Evolutionary conservation across 1,284 basidiomycete species (phyloP).

Genomic region (Butyriboletus appendiculatus): DNA sequence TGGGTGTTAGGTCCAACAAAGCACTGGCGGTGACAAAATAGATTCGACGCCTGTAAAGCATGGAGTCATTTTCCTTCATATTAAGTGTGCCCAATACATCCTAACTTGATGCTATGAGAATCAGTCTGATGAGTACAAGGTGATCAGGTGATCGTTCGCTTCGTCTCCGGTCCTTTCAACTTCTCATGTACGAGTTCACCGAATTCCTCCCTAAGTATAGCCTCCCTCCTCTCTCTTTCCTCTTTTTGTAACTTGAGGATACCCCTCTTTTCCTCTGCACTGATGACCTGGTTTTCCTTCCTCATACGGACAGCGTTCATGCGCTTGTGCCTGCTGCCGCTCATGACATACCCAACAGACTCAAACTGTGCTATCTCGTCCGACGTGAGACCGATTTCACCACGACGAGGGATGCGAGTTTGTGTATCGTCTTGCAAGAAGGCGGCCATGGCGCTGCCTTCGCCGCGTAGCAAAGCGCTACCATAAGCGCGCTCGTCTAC

Average conservation of each 20-base stretch:
- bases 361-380: slow-evolving; percentile 89
- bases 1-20: background rate
- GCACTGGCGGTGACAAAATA: background rate
- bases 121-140: background rate
- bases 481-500: slow-evolving; percentile 82
- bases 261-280: slow-evolving; percentile 94
- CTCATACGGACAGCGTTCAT: slow-evolving; percentile 99
- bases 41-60: background rate
- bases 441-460: slow-evolving; percentile 96
- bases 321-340: slow-evolving; percentile 86
- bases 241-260: slow-evolving; percentile 93
- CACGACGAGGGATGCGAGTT: slow-evolving; percentile 93
- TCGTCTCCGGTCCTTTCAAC: slow-evolving; percentile 48
- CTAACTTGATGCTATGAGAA: background rate
- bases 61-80: background rate
- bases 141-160: slow-evolving; percentile 11
- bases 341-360: slow-evolving; percentile 96
- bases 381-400: slow-evolving; percentile 93
- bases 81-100: background rate
- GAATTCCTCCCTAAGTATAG: slow-evolving; percentile 79
- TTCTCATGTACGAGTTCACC: slow-evolving; percentile 76
- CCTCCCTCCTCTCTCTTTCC: slow-evolving; percentile 88
- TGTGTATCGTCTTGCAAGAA: slow-evolving; percentile 89
- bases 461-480: slow-evolving; percentile 86
- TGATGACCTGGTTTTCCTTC: slow-evolving; percentile 99